Evolutionary conservation across 345 rosid genomes (phyloP).

Genomic region (Citrus maxima): DNA sequence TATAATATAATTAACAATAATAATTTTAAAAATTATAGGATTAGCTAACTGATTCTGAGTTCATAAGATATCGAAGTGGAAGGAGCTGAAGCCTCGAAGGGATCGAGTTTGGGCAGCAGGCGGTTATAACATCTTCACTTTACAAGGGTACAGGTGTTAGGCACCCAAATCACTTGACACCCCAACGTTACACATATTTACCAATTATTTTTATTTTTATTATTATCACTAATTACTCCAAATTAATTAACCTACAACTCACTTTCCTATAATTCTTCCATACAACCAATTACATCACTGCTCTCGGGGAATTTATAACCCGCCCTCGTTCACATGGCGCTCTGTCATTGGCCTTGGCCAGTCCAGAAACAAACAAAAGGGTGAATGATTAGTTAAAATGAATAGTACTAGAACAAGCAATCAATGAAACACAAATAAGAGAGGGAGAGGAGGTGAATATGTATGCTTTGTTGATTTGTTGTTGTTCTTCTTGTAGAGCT

Average conservation of each 20-base stretch:
- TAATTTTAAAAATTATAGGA: too few species aligned
- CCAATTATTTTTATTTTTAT: background rate
- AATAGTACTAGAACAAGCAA: background rate
- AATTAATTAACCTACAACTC: slow-evolving; percentile 4
- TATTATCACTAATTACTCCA: background rate
- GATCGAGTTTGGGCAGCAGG: slow-evolving; percentile 6
- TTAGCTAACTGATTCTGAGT: too few species aligned
- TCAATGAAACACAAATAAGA: background rate
- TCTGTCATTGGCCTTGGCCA: slow-evolving; percentile 2
- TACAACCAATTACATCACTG: background rate
- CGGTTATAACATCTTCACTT: slow-evolving; percentile 34
- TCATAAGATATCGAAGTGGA: background rate
- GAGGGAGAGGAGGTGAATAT: background rate
- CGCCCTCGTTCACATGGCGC: background rate
- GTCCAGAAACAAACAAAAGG: slow-evolving; percentile 15
- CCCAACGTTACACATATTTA: slow-evolving; percentile 22
- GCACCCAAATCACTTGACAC: slow-evolving; percentile 13
- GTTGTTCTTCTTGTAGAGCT: background rate
- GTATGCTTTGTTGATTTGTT: slow-evolving; percentile 10
- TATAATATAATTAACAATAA: too few species aligned
- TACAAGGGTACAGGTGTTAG: slow-evolving; percentile 30
- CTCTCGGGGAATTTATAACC: background rate
- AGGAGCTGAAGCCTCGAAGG: background rate
- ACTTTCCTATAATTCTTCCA: background rate
- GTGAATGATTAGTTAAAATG: slow-evolving; percentile 20